Evolutionary conservation across 2,329 filamentous ascomycete species (phyloP).

Genomic region (Epicoccum nigrum): DNA sequence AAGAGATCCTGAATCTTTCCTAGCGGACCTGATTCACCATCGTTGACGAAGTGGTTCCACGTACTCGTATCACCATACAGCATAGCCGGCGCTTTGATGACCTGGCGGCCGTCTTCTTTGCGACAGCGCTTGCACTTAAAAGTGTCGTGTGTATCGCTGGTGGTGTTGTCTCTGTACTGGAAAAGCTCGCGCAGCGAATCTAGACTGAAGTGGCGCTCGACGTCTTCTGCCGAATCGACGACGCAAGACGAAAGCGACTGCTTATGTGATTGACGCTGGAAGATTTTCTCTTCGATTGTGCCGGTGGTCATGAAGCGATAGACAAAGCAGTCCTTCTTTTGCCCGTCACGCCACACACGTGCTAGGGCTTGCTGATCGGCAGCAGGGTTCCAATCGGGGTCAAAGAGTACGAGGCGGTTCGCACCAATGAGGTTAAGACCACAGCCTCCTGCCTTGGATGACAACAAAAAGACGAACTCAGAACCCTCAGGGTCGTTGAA

Average conservation of each 20-base stretch:
- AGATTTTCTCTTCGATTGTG: conserved; percentile 99
- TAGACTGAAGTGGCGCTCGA: conserved; percentile 93
- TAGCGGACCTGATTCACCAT: conserved; percentile 68
- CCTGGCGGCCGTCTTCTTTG: conserved; percentile 80
- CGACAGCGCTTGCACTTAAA: conserved; percentile 97
- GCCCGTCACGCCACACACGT: conserved; percentile 97
- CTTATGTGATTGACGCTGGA: conserved; percentile 97
- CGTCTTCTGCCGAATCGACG: conserved; percentile 94
- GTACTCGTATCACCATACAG: conserved; percentile 97
- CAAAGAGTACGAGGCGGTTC: conserved; percentile 93
- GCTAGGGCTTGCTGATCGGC: conserved; percentile 96
- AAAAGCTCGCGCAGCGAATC: conserved; percentile 92
- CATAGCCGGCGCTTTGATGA: conserved; percentile 90
- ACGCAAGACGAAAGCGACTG: conserved; percentile 95
- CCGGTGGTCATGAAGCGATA: conserved; percentile 99
- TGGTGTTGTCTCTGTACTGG: conserved; percentile 84
- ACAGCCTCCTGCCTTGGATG: conserved; percentile 94
- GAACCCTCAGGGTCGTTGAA: conserved; percentile 92
- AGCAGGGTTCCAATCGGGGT: conserved; percentile 94
- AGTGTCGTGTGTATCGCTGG: conserved; percentile 94
- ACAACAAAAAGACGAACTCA: conserved; percentile 95
- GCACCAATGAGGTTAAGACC: conserved; percentile 95
- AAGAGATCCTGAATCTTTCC: conserved; percentile 88
- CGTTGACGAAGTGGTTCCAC: conserved; percentile 98
- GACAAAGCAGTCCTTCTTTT: conserved; percentile 99